Evolutionary conservation across 192 early-diverging fungal species (phyloP).

Genomic region (Linnemannia schmuckeri): DNA sequence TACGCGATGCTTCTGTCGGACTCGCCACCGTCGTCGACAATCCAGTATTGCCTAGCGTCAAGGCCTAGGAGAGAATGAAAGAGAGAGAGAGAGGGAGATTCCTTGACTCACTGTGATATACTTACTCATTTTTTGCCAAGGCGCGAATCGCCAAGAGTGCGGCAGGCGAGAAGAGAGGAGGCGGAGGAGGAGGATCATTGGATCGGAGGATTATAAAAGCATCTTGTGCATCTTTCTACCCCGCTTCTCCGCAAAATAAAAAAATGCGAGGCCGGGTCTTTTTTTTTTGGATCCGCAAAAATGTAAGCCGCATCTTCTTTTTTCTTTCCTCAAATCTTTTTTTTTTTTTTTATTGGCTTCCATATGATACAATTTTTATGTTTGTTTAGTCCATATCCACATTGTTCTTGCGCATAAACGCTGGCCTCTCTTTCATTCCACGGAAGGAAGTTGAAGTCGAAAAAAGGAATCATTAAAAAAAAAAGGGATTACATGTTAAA

Average conservation of each 20-base stretch:
- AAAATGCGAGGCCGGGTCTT: background rate
- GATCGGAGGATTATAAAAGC: background rate
- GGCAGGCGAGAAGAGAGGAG: background rate
- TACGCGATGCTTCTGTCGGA: background rate
- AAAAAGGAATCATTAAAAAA: background rate
- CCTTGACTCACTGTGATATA: too few relatives aligned
- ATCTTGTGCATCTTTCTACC: background rate
- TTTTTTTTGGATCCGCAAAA: background rate
- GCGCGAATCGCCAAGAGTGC: too few relatives aligned
- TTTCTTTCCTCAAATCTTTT: background rate
- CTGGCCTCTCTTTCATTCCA: too few relatives aligned
- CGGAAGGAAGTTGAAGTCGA: too few relatives aligned
- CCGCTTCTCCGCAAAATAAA: background rate
- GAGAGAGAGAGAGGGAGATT: too few relatives aligned
- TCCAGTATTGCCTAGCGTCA: background rate
- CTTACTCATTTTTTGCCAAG: too few relatives aligned
- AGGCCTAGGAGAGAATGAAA: too few relatives aligned
- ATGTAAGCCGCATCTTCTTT: background rate
- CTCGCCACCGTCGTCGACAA: background rate
- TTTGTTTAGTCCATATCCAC: background rate
- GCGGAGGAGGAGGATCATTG: background rate
- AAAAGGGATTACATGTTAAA: background rate
- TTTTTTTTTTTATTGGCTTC: background rate
- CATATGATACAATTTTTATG: background rate
- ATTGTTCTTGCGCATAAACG: background rate